Evolutionary conservation across 2,329 filamentous ascomycete species (phyloP), one percentile per base, ranked within the genome.

Genomic region (Colletotrichum lindemuthianum): DNA sequence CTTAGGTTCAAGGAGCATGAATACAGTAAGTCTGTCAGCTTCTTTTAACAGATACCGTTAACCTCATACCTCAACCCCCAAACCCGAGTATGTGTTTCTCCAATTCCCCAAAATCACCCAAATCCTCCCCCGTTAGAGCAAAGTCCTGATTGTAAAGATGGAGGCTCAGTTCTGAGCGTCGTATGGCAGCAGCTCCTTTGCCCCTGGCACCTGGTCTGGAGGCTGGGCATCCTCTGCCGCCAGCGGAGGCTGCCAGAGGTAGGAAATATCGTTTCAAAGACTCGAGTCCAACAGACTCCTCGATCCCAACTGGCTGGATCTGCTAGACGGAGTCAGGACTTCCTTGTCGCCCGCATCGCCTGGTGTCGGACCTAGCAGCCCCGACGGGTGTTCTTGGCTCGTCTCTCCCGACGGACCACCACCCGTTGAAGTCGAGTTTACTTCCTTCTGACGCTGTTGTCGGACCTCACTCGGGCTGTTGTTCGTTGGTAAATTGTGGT

Each of bases 251-350:
- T 60, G 41, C 60, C 60, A 64, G 32, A 64, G 16, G 13, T 64
- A 64, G 33, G 60, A 64, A 4, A 64, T 64, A 33, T 60, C 60
- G 13, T 64, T 64, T 56, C 60, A 64, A 16, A 64, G n/a, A 39
- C 60, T 60, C 39, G 60, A 60, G n/a, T 64, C 60, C n/a, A 64
- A 3, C 32, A 64, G 12, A 7, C 56, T 64, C n/a, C 60, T 43
- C 12, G 44, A 64, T 1, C 60, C 60, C 13, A 64, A 34, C n/a
- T 60, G 43, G 4, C 60, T 60, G 4, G 49, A 36, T 16, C 49
- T 40, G 3, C 53, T 40, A 8, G 60, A 44, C 10, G 60, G 49
- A 12, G 56, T 54, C 8, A 34, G 6, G 4, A 33, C 49, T 3
- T 34, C 50, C 12, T 12, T 8, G 4, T 52, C 60, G 16, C n/a